These are phyloP conservation scores for Petunia secreta DNA, from an alignment of 257 asterid species.

Conservation along the genomic window DNA sequence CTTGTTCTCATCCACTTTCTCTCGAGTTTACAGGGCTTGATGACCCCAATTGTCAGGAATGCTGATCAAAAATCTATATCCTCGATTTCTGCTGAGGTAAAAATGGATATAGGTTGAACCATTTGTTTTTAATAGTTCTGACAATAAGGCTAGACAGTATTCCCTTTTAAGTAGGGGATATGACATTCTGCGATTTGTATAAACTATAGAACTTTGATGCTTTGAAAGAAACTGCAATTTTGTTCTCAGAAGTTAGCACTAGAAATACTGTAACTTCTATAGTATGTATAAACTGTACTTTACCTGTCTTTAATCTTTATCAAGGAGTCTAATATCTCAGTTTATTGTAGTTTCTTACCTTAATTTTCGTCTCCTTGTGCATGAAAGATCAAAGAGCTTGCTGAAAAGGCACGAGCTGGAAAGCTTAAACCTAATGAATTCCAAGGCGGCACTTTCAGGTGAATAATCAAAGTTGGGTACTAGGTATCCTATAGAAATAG, in stretches of 20 bases:
- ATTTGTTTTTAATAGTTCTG: background rate
- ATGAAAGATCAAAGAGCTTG: constrained; percentile 88
- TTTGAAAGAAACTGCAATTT: background rate
- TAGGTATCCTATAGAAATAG: constrained; percentile 7
- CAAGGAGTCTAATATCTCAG: background rate
- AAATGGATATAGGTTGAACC: constrained; percentile 23
- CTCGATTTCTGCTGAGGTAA: constrained; percentile 91
- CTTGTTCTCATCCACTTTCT: constrained; percentile 31
- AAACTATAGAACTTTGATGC: background rate
- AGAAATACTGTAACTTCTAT: background rate
- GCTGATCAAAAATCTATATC: constrained; percentile 98
- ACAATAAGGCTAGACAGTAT: background rate
- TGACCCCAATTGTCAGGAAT: constrained; percentile 93
- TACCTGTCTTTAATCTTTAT: background rate
- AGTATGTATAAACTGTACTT: background rate
- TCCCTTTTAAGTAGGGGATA: background rate
- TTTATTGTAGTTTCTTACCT: constrained; percentile 3
- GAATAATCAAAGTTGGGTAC: constrained; percentile 27
- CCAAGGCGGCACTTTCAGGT: constrained; percentile 99
- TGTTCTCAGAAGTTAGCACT: background rate
- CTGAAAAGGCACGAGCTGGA: constrained; percentile 92
- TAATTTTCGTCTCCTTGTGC: constrained; percentile 25
- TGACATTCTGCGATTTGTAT: background rate
- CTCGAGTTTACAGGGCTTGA: constrained; percentile 73
- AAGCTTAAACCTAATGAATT: constrained; percentile 95